Percentiles rank a stretch among this genome's conserved stretches.
Evolutionary conservation across 2,329 filamentous ascomycete species (phyloP).

Genomic region (Fusarium sp.): DNA sequence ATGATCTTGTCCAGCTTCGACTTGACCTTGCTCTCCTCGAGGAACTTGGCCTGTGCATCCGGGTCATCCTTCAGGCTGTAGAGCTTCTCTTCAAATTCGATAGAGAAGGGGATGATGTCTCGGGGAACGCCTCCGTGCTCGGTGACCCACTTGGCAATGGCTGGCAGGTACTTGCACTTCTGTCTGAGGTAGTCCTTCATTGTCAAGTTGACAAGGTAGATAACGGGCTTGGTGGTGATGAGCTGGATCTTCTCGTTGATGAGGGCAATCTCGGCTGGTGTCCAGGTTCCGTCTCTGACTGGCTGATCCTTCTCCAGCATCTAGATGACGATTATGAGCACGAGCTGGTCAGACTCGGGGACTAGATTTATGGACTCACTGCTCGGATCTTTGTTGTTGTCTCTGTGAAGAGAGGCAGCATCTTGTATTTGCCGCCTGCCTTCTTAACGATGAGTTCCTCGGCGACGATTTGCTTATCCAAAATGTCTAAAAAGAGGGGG

Average conservation of each 20-base stretch:
- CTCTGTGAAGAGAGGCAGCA: constrained; percentile 56
- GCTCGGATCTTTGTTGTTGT: constrained; percentile 54
- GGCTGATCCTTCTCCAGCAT: constrained; percentile 55
- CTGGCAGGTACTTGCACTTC: constrained; percentile 57
- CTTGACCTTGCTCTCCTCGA: constrained; percentile 55
- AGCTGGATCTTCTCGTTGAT: constrained; percentile 59
- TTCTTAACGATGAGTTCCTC: constrained; percentile 54
- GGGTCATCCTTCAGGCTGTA: constrained; percentile 52
- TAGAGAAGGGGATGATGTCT: constrained; percentile 57
- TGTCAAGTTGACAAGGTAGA: constrained; percentile 58
- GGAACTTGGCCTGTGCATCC: constrained; percentile 47
- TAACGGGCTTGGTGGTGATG: constrained; percentile 57
- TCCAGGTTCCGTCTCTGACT: constrained; percentile 56
- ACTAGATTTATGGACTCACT: constrained; percentile 20
- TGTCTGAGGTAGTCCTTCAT: constrained; percentile 60
- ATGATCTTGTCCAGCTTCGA: constrained; percentile 55
- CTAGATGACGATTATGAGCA: constrained; percentile 23
- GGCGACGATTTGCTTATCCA: constrained; percentile 51
- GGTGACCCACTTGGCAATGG: constrained; percentile 57
- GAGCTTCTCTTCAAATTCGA: constrained; percentile 58
- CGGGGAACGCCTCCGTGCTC: constrained; percentile 54
- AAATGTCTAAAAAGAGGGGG: constrained; percentile 45
- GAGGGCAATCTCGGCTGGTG: constrained; percentile 54
- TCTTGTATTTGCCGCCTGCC: constrained; percentile 57
- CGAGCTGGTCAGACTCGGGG: background rate